Evolutionary conservation across 2,329 filamentous ascomycete species (phyloP), one percentile per base, ranked within the genome.

Genomic region (Pseudogymnoascus sp.): DNA sequence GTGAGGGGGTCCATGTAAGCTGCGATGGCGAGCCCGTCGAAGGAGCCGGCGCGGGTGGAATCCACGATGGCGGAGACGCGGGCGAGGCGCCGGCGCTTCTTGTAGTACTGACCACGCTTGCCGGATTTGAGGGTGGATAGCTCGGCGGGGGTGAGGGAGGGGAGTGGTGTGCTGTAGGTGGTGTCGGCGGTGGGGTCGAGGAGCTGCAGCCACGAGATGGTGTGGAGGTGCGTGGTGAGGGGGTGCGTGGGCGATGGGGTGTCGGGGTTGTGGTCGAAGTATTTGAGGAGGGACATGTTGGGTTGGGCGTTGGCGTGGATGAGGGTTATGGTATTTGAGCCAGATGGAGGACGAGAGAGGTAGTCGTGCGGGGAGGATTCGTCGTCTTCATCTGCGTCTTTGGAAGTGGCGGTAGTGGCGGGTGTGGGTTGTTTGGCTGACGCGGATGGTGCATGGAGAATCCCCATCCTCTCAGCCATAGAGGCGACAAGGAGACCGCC

Each of bases 191-290:
- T 78, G 0, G 95, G 95, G 24, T 89, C 82, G 14, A 97, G 78
- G 4, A 99, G 84, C 75, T 98, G 93, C 2, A 99, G 84, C 93
- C 93, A 99, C 28, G 91, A 93, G 31, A 98, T 80, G 4, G 89
- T 85, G 70, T 93, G 88, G 61, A 99, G 84, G 72, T 95, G 88
- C 14, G 84, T 88, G 74, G 89, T 84, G 10, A 99, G 84, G 0
- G 95, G 93, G 72, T 98, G 95, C 62, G 80, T 74, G 53, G 70
- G 81, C 83, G 67, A 82, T 46, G 87, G 85, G 66, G 85, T 85
- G 64, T 84, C 83, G 68, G 82, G 79, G 75, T 96, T 91, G 77
- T 88, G 98, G 74, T 86, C 86, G 77, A 96, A 98, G 79, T 96
- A 96, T 73, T 90, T 90, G 19, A 99, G 83, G 59, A 95, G 83